Evolutionary conservation across 2,329 filamentous ascomycete genomes (phyloP).

Genomic region (Mycosphaerella sp.): DNA sequence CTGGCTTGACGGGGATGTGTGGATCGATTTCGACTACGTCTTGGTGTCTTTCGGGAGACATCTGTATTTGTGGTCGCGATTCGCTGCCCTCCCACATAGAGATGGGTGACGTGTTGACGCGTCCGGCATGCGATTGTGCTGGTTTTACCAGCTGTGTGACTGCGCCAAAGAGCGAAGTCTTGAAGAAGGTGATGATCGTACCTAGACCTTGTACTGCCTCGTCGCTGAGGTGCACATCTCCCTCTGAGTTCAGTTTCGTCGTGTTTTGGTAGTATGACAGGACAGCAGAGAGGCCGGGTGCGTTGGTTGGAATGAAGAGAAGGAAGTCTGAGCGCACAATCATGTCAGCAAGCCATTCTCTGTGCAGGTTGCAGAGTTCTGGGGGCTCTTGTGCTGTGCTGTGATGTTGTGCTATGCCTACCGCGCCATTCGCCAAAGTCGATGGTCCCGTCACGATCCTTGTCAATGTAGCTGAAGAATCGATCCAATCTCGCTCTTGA

Average conservation of each 20-base stretch:
- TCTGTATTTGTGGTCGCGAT: conserved; percentile 16
- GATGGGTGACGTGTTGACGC: conserved; percentile 17
- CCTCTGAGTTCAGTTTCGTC: conserved; percentile 84
- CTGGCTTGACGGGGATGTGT: conserved; percentile 33
- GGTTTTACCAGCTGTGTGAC: conserved; percentile 50
- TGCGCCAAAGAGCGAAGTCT: conserved; percentile 68
- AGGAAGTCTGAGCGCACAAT: conserved; percentile 63
- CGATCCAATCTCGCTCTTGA: conserved; percentile 69
- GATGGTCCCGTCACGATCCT: conserved; percentile 79
- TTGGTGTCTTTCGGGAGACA: conserved; percentile 15
- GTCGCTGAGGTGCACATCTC: conserved; percentile 87
- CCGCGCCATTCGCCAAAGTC: conserved; percentile 91
- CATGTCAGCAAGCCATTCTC: neutral
- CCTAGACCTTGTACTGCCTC: conserved; percentile 89
- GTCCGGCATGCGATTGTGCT: conserved; percentile 17
- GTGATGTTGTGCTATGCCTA: conserved; percentile 39
- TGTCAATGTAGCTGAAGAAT: conserved; percentile 87
- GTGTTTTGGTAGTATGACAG: conserved; percentile 88
- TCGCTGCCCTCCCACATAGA: conserved; percentile 23
- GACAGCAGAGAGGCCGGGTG: conserved; percentile 70
- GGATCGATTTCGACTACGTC: conserved; percentile 27
- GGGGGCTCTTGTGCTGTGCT: conserved; percentile 6
- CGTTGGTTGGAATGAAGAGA: conserved; percentile 71
- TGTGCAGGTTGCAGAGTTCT: conserved; percentile 3
- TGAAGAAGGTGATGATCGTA: conserved; percentile 65